Evolutionary conservation across 768 basidiomycete genomes (phyloP), one percentile per base, ranked within the genome.

Genomic region (Termitomyces sp.): DNA sequence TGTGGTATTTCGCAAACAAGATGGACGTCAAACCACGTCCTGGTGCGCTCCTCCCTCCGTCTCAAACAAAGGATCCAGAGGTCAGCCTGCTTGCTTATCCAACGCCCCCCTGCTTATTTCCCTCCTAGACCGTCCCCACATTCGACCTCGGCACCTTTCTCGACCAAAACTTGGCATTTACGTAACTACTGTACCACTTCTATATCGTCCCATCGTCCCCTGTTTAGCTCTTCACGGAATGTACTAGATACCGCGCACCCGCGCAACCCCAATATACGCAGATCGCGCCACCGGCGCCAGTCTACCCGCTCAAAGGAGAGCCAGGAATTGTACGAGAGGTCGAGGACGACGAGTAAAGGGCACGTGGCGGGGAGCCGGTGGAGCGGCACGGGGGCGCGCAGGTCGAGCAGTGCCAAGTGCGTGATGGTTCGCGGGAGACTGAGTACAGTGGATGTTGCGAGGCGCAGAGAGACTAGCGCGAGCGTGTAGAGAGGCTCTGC

Each of bases 301-400:
- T 81, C 76, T 4, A 86, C 70, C 41, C 78, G 77, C 49, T 79
- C 79, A 20, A 87, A 61, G 12, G 71, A 65, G 12, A 80, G 65
- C 79, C 79, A 80, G 2, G 56, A 42, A 56, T 90, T 90, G 66
- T 79, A 88, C 0, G 89, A 91, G 47, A 91, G 67, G 65, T 90
- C 88, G 34, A 90, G 68, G 26, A 85, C 64, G 22, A 79, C 71
- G 27, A 91, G 71, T n/a, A 85, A 67, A 0, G 88, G 89, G 61
- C 85, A 87, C 14, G 79, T 65, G 12, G 68, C 71, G 0, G 87
- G 82, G 37, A 91, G 69, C 59, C 84, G 76, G 60, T 84, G 78
- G 20, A 91, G 64, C 2, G 83, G 72, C 18, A 85, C 68, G 0
- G 78, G 72, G 6, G 70, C 56, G 1, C 78, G 71, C 34, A 89